A percentile compares a stretch with the other conserved stretches of the same genome.
These are phyloP conservation scores for Helichrysum umbraculigerum DNA, from an alignment of 129 eudicot genomes.

Conservation along the genomic window DNA sequence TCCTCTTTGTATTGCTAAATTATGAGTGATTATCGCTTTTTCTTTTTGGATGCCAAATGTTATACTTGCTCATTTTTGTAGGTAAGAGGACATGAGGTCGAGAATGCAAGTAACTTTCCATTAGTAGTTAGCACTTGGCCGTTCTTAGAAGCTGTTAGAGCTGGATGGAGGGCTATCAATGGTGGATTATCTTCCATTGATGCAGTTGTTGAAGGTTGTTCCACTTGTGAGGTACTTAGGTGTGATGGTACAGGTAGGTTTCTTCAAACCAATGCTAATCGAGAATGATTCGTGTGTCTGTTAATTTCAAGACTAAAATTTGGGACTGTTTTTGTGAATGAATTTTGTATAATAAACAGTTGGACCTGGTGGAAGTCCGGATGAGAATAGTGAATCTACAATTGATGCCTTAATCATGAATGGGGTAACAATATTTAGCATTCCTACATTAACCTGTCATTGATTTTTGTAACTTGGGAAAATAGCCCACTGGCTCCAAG, in stretches of 20 bases:
- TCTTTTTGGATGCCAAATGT: background rate
- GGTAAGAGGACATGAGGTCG: conserved; percentile 53
- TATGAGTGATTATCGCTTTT: background rate
- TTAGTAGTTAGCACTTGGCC: conserved; percentile 91
- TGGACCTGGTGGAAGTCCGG: conserved; percentile 99
- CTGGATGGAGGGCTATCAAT: conserved; percentile 69
- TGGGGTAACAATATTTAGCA: conserved; percentile 59
- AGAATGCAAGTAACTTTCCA: conserved; percentile 48
- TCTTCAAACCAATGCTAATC: conserved; percentile 1
- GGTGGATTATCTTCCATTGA: conserved; percentile 68
- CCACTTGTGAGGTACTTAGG: conserved; percentile 74
- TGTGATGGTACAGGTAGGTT: conserved; percentile 85
- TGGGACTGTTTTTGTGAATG: background rate
- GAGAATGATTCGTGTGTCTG: background rate
- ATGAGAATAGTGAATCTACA: conserved; percentile 91
- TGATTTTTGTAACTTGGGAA: background rate
- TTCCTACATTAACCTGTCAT: background rate
- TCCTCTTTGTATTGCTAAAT: background rate
- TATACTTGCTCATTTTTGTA: background rate
- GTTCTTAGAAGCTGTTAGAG: conserved; percentile 79
- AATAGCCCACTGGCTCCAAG: background rate
- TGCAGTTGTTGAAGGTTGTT: conserved; percentile 86
- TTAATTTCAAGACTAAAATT: background rate
- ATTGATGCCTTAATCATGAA: conserved; percentile 91
- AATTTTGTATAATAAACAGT: conserved; percentile 41